Evolutionary conservation across 2,329 filamentous ascomycete genomes (phyloP).

Genomic region (Alternaria brassicicola): DNA sequence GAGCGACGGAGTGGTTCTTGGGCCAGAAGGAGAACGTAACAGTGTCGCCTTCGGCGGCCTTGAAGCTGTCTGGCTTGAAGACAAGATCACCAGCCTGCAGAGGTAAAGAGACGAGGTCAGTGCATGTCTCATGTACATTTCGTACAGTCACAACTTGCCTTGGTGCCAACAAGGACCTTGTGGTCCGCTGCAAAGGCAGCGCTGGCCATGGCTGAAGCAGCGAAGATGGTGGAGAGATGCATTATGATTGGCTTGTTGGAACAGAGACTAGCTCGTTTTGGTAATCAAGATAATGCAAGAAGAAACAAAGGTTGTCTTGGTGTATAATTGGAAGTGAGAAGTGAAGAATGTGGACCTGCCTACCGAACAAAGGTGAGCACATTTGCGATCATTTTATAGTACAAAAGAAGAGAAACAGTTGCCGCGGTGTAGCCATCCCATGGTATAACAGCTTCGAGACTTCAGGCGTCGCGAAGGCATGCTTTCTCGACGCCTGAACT

Average conservation of each 20-base stretch:
- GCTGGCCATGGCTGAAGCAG: slow-evolving; percentile 40
- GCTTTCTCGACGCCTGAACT: slow-evolving; percentile 26
- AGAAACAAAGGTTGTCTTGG: slow-evolving; percentile 32
- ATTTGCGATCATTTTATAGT: slow-evolving; percentile 48
- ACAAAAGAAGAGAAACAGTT: slow-evolving; percentile 32
- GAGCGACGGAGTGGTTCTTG: slow-evolving; percentile 49
- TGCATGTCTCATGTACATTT: too few species aligned
- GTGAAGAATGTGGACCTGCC: slow-evolving; percentile 45
- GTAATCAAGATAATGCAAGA: slow-evolving; percentile 20
- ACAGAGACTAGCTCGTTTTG: slow-evolving; percentile 45
- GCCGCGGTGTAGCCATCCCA: slow-evolving; percentile 34
- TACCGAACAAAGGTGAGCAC: slow-evolving; percentile 37
- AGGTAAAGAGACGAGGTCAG: too few species aligned
- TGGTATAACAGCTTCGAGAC: slow-evolving; percentile 47
- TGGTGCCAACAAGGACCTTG: slow-evolving; percentile 41
- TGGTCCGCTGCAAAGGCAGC: slow-evolving; percentile 42
- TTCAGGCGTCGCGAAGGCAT: slow-evolving; percentile 41
- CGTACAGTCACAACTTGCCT: too few species aligned
- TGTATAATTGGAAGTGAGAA: slow-evolving; percentile 41
- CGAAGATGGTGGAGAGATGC: slow-evolving; percentile 47
- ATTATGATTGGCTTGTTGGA: slow-evolving; percentile 42
- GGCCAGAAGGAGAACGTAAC: slow-evolving; percentile 50
- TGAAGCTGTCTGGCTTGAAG: slow-evolving; percentile 46
- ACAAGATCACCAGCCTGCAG: slow-evolving; percentile 29
- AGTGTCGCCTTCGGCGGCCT: slow-evolving; percentile 46